These are phyloP conservation scores for Monosporascus cannonballus DNA, from an alignment of 2,329 filamentous ascomycete species.

Conservation along the genomic window DNA sequence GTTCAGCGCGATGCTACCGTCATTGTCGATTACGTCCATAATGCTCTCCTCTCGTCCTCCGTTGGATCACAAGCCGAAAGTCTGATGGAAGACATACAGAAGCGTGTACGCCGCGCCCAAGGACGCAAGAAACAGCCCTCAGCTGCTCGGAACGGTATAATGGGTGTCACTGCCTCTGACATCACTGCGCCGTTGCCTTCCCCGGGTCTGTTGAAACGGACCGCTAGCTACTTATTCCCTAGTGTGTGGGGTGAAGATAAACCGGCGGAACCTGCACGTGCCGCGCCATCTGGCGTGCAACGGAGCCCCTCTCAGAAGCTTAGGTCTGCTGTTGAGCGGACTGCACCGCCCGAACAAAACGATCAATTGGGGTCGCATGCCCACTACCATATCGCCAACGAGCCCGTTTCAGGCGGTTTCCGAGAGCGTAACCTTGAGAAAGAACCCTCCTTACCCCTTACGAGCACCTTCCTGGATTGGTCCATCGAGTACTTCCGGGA, in stretches of 20 bases:
- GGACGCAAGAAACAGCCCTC: conserved; percentile 35
- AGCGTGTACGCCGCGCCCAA: conserved; percentile 41
- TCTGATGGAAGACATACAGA: conserved; percentile 68
- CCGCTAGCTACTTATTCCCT: conserved; percentile 58
- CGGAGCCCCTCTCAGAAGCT: conserved; percentile 33
- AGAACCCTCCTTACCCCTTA: conserved; percentile 63
- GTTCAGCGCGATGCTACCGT: conserved; percentile 78
- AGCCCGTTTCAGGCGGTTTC: conserved; percentile 76
- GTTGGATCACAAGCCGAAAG: conserved; percentile 64
- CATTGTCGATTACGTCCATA: conserved; percentile 82
- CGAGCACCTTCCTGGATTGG: conserved; percentile 87
- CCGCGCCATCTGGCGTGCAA: conserved; percentile 26
- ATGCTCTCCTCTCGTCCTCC: conserved; percentile 69
- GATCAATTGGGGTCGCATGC: conserved; percentile 60
- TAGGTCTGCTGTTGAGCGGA: conserved; percentile 36
- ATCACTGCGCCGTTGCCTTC: conserved; percentile 41
- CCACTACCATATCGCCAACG: conserved; percentile 69
- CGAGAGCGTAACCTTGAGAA: conserved; percentile 53
- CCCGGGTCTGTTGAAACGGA: conserved; percentile 55
- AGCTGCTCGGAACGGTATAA: conserved; percentile 37
- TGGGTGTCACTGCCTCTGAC: conserved; percentile 29
- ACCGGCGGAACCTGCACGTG: conserved; percentile 25
- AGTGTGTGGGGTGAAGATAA: conserved; percentile 46
- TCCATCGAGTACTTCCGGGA: conserved; percentile 97
- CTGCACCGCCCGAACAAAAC: conserved; percentile 64